A percentile compares a stretch with the other conserved stretches of the same genome.
phyloP scores from a whole-genome alignment of 495 filamentous ascomycete species.

The Achaetomiella virescens region DNA sequence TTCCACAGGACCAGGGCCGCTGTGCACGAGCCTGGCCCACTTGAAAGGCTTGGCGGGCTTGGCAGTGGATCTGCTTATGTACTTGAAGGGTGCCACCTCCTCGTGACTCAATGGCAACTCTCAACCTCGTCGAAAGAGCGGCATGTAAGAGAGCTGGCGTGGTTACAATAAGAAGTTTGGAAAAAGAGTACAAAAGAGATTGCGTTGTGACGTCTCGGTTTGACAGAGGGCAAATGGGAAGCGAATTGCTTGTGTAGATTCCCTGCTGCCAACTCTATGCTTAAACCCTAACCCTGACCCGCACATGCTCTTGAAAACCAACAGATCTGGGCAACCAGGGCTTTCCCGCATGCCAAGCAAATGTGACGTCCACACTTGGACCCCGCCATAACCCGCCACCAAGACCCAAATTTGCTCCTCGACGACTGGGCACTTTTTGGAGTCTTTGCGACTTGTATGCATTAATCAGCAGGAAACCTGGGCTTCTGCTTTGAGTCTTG shows the following conservation, averaged over 20 bases:
- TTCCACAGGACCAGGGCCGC: neutral
- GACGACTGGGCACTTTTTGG: neutral
- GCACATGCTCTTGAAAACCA: too few species aligned
- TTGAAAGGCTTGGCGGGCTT: neutral
- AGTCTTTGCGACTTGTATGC: neutral
- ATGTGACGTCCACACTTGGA: conserved; percentile 23
- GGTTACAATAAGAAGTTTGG: too few species aligned
- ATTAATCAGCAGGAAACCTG: conserved; percentile 11
- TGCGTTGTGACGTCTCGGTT: too few species aligned
- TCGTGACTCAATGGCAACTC: neutral
- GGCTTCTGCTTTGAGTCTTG: neutral
- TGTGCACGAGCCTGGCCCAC: neutral
- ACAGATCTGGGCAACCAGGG: conserved; percentile 3
- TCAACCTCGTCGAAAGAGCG: too few species aligned
- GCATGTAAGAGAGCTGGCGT: too few species aligned
- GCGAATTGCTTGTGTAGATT: too few species aligned
- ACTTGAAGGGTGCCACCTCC: too few species aligned
- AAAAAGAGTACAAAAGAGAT: too few species aligned
- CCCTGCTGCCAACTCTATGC: too few species aligned
- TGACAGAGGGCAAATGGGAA: too few species aligned
- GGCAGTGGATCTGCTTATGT: neutral
- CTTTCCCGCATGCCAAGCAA: conserved; percentile 22
- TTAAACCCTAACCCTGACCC: too few species aligned
- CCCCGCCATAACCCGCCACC: conserved; percentile 27
- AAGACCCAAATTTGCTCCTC: conserved; percentile 15